phyloP scores from a whole-genome alignment of 2,329 filamentous ascomycete species.

The Xylariomycetidae sp. region DNA sequence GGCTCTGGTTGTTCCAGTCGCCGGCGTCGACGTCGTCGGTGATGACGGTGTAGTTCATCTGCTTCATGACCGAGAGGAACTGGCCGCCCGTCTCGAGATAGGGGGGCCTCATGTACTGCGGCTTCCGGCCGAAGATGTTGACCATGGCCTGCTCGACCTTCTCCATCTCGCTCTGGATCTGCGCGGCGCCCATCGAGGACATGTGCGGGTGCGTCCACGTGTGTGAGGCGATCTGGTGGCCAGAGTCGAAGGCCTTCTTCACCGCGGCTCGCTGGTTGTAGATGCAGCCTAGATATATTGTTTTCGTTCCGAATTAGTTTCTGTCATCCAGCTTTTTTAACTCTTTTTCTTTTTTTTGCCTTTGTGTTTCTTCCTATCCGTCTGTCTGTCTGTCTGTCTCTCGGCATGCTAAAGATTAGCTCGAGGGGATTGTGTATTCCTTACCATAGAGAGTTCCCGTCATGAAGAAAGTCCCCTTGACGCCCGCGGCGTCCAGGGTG shows the following conservation, averaged over 20 bases:
- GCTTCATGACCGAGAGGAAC: slow-evolving; percentile 36
- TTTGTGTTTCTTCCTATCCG: no score
- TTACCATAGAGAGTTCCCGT: slow-evolving; percentile 44
- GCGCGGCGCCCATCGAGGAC: slow-evolving; percentile 31
- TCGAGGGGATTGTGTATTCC: no score
- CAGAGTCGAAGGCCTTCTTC: slow-evolving; percentile 44
- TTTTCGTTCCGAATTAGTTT: no score
- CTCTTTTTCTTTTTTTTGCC: no score
- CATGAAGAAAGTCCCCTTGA: slow-evolving; percentile 51
- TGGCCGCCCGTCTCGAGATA: slow-evolving; percentile 43
- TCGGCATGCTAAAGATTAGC: no score
- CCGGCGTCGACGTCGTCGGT: slow-evolving; percentile 58
- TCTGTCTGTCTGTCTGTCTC: no score
- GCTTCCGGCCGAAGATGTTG: slow-evolving; percentile 45
- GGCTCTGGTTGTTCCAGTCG: slow-evolving; percentile 53
- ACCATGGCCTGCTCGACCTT: slow-evolving; percentile 46
- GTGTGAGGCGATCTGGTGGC: slow-evolving; percentile 51
- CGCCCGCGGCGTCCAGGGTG: slow-evolving; percentile 41
- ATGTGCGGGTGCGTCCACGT: slow-evolving; percentile 48
- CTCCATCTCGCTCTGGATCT: slow-evolving; percentile 44
- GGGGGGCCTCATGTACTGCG: slow-evolving; percentile 45
- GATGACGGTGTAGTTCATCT: slow-evolving; percentile 54
- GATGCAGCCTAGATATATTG: slow-evolving; percentile 33
- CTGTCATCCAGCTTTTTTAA: no score
- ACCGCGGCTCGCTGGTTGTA: slow-evolving; percentile 48